A percentile compares a stretch with the other conserved stretches of the same genome.
Conservation (phyloP, 1,139 yeast species). For the Blastobotrys malaysiensis region DNA sequence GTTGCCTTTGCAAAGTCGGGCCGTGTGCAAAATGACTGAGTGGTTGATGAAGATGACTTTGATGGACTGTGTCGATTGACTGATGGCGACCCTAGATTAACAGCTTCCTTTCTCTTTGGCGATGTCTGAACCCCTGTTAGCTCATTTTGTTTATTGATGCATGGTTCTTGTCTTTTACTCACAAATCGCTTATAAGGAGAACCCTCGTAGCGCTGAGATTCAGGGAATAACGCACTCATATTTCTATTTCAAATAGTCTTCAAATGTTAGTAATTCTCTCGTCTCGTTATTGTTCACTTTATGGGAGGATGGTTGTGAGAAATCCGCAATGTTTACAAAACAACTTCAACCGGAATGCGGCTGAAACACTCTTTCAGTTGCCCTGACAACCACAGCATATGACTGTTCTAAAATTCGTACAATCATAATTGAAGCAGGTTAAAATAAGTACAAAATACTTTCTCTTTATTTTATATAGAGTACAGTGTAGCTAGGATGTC, state of each 20-base stretch:
- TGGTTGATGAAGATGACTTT: slow-evolving; percentile 1
- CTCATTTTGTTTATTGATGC: neutral
- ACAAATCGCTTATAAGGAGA: slow-evolving; percentile 7
- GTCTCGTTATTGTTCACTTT: neutral
- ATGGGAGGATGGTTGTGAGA: neutral
- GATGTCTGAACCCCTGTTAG: neutral
- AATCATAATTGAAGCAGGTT: no score
- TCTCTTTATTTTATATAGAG: no score
- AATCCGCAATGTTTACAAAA: neutral
- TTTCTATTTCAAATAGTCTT: neutral
- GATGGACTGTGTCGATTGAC: slow-evolving; percentile 5
- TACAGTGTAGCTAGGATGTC: no score
- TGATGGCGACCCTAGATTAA: neutral
- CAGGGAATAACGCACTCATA: slow-evolving; percentile 15
- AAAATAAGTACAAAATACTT: no score
- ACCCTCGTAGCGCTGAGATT: slow-evolving; percentile 5
- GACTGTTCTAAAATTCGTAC: no score
- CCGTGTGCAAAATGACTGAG: neutral
- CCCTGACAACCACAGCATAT: neutral
- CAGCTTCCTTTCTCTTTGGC: neutral
- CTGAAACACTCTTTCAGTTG: neutral
- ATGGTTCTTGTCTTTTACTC: neutral
- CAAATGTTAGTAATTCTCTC: neutral
- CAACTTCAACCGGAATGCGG: neutral
- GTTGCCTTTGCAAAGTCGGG: slow-evolving; percentile 5